phyloP scores from a whole-genome alignment of 768 basidiomycete genomes.

The Trametes maxima region DNA sequence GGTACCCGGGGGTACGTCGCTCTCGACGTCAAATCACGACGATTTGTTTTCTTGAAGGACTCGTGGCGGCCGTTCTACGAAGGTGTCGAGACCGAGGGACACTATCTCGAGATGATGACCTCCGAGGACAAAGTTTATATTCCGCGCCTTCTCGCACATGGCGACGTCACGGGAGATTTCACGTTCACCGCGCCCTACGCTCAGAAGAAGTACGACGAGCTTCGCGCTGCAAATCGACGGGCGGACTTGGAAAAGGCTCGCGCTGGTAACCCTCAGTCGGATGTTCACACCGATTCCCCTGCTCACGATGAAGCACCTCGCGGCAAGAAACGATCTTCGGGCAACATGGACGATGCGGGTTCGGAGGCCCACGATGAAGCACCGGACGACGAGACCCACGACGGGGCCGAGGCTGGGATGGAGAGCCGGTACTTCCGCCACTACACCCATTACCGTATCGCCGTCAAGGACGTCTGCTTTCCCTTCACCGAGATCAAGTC shows the following conservation, averaged over 20 bases:
- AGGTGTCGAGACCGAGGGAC: not conserved
- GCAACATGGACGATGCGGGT: not conserved
- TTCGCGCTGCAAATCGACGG: not conserved
- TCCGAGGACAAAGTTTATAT: not conserved
- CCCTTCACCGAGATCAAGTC: not conserved
- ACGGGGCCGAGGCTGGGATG: too few relatives aligned
- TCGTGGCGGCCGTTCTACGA: slow-evolving; percentile 9
- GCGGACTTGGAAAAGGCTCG: not conserved
- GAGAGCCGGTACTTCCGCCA: too few relatives aligned
- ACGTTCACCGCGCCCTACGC: not conserved
- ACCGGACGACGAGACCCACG: not conserved
- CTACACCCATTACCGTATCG: slow-evolving; percentile 17
- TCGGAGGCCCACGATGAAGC: not conserved
- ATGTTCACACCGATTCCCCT: not conserved
- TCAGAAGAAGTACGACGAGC: not conserved
- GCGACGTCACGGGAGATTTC: not conserved
- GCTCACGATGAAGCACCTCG: too few relatives aligned
- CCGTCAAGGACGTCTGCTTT: slow-evolving; percentile 10
- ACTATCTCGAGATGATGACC: not conserved
- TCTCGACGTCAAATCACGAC: slow-evolving; percentile 7
- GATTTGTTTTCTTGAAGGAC: slow-evolving; percentile 20
- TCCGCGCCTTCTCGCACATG: slow-evolving; percentile 8
- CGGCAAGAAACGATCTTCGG: not conserved
- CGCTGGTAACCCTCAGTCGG: too few relatives aligned
- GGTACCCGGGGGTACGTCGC: slow-evolving; percentile 19